Conservation (phyloP, 2,329 filamentous ascomycete species). For the Coccinonectria pachysandricola region DNA sequence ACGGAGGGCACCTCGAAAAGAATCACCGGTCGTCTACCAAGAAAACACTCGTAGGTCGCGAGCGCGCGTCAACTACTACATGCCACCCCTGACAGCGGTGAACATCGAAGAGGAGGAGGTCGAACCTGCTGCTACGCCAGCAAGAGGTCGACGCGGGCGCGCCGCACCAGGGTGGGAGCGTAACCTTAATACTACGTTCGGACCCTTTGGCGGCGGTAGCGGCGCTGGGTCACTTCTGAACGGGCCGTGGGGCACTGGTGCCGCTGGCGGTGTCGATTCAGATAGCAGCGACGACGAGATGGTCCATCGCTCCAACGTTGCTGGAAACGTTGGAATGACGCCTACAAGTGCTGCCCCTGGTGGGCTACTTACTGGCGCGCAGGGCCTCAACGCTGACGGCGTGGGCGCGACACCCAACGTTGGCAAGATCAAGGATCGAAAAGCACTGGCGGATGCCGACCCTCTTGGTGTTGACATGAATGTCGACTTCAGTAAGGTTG, state of each 20-base stretch:
- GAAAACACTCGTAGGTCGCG: slow-evolving; percentile 42
- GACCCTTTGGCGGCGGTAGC: slow-evolving; percentile 82
- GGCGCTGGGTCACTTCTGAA: slow-evolving; percentile 61
- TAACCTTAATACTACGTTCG: slow-evolving; percentile 77
- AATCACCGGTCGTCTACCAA: slow-evolving; percentile 50
- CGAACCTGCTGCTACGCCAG: slow-evolving; percentile 56
- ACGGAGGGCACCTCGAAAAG: slow-evolving; percentile 39
- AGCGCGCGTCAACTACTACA: slow-evolving; percentile 69
- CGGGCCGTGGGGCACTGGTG: slow-evolving; percentile 64
- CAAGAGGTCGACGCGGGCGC: slow-evolving; percentile 53
- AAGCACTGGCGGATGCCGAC: slow-evolving; percentile 85
- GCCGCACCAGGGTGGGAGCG: slow-evolving; percentile 60
- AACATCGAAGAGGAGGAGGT: slow-evolving; percentile 67
- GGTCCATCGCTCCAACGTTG: slow-evolving; percentile 45
- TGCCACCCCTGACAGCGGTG: slow-evolving; percentile 54
- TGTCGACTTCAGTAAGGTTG: slow-evolving; percentile 90
- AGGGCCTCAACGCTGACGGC: slow-evolving; percentile 32
- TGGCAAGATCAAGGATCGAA: slow-evolving; percentile 87
- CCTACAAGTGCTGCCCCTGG: slow-evolving; percentile 40
- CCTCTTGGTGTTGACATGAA: slow-evolving; percentile 86
- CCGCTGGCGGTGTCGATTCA: slow-evolving; percentile 73
- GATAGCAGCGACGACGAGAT: slow-evolving; percentile 95
- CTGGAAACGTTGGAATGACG: slow-evolving; percentile 53
- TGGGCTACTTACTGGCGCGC: slow-evolving; percentile 32
- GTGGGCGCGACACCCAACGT: slow-evolving; percentile 60